Conservation (phyloP, 192 early-diverging fungal species). For the Phlyctochytrium planicorne region DNA sequence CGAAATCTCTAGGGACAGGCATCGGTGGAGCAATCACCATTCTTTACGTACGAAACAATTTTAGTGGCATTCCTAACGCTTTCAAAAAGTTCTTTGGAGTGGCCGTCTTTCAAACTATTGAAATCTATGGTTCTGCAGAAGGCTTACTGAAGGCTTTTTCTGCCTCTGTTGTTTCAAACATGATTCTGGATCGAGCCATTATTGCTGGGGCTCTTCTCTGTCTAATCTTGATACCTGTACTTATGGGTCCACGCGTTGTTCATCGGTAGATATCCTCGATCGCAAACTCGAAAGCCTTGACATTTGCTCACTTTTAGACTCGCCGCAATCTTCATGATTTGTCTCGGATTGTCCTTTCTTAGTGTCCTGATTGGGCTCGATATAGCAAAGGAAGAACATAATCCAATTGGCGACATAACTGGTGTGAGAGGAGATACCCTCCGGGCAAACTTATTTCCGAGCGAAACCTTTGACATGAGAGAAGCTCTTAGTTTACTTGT, state of each 20-base stretch:
- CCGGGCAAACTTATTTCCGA: neutral
- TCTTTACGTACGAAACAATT: neutral
- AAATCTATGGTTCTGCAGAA: neutral
- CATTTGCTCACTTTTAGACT: neutral
- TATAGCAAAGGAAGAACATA: neutral
- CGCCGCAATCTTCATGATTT: neutral
- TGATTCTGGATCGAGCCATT: neutral
- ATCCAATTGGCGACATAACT: neutral
- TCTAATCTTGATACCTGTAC: neutral
- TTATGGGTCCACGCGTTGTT: neutral
- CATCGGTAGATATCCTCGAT: no score
- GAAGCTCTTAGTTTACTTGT: neutral
- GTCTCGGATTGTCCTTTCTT: neutral
- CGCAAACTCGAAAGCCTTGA: no score
- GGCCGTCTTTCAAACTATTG: slow-evolving; percentile 5
- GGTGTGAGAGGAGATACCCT: neutral
- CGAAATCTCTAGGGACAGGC: slow-evolving; percentile 3
- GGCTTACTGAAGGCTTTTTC: neutral
- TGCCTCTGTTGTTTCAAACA: neutral
- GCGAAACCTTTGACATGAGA: neutral
- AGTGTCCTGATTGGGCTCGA: neutral
- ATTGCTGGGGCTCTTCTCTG: neutral
- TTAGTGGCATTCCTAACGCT: no score
- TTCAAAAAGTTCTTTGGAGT: slow-evolving; percentile 5
- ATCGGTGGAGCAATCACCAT: slow-evolving; percentile 14